Evolutionary conservation across 805 yeast genomes (phyloP).

Genomic region (Saturnispora gosingensis): DNA sequence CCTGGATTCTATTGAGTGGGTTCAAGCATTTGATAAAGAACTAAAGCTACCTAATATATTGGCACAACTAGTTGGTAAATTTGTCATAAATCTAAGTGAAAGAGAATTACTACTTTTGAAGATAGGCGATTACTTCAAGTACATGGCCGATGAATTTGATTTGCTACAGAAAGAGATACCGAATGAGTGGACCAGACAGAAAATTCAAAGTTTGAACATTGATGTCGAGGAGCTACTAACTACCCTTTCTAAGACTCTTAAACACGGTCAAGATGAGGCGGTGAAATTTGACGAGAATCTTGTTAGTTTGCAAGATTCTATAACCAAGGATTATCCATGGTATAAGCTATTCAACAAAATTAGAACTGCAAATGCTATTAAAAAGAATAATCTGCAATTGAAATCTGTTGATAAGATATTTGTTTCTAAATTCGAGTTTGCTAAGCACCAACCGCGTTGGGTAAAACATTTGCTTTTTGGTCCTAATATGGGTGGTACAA

Average conservation of each 20-base stretch:
- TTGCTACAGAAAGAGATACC: conserved; percentile 21
- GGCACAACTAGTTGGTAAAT: conserved; percentile 51
- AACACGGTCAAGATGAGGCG: neutral
- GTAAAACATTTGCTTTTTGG: conserved; percentile 58
- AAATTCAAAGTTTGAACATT: neutral
- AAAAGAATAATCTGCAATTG: conserved; percentile 43
- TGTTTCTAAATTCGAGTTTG: conserved; percentile 27
- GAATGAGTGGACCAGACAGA: conserved; percentile 19
- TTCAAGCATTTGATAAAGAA: conserved; percentile 37
- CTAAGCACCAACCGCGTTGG: conserved; percentile 41
- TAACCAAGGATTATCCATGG: conserved; percentile 70
- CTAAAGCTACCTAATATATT: conserved; percentile 45
- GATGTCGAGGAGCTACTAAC: neutral
- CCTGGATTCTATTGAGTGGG: conserved; percentile 51
- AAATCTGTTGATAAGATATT: conserved; percentile 36
- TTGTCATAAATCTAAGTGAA: conserved; percentile 45
- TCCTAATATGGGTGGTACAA: conserved; percentile 44
- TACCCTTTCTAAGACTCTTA: conserved; percentile 30
- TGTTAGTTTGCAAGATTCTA: conserved; percentile 36
- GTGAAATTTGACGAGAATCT: conserved; percentile 16
- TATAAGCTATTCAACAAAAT: conserved; percentile 53
- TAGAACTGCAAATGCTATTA: conserved; percentile 46
- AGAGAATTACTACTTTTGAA: conserved; percentile 45
- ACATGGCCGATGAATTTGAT: conserved; percentile 32
- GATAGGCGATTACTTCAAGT: conserved; percentile 38